phyloP scores from a whole-genome alignment of 495 filamentous ascomycete genomes.

The Penicillium cataractarum region DNA sequence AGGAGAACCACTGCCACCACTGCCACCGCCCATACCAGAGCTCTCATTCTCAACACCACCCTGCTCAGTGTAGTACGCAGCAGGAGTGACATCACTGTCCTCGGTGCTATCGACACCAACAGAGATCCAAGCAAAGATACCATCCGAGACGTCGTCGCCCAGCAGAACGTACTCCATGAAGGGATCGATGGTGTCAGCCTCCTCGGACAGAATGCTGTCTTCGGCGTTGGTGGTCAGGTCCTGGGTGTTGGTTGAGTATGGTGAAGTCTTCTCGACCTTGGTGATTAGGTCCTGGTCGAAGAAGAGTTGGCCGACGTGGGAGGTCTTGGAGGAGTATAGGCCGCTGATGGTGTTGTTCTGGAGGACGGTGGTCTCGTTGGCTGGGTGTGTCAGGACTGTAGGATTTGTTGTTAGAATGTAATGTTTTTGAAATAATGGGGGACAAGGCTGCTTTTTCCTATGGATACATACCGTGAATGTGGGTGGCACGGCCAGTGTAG shows the following conservation, averaged over 20 bases:
- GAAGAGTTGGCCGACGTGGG: constrained; percentile 66
- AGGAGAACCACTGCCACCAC: constrained; percentile 17
- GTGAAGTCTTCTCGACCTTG: constrained; percentile 48
- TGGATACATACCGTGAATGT: constrained; percentile 36
- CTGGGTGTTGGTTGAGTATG: constrained; percentile 60
- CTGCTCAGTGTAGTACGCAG: constrained; percentile 39
- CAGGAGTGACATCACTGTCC: constrained; percentile 31
- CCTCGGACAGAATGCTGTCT: constrained; percentile 52
- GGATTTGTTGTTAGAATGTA: background rate
- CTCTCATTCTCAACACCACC: constrained; percentile 41
- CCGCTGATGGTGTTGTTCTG: constrained; percentile 39
- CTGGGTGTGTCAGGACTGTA: constrained; percentile 41
- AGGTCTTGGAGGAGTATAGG: constrained; percentile 32
- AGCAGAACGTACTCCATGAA: constrained; percentile 55
- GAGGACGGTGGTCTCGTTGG: constrained; percentile 34
- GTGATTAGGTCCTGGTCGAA: constrained; percentile 58
- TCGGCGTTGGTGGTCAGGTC: constrained; percentile 52
- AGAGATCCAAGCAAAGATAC: constrained; percentile 43
- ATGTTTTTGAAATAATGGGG: background rate
- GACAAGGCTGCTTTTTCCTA: background rate
- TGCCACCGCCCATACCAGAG: constrained; percentile 22
- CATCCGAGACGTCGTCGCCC: constrained; percentile 34
- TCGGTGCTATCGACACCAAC: constrained; percentile 37
- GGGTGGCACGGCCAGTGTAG: constrained; percentile 47
- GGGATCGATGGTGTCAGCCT: constrained; percentile 58